phyloP scores from a whole-genome alignment of 345 rosid genomes.

The Atalantia buxifolia region DNA sequence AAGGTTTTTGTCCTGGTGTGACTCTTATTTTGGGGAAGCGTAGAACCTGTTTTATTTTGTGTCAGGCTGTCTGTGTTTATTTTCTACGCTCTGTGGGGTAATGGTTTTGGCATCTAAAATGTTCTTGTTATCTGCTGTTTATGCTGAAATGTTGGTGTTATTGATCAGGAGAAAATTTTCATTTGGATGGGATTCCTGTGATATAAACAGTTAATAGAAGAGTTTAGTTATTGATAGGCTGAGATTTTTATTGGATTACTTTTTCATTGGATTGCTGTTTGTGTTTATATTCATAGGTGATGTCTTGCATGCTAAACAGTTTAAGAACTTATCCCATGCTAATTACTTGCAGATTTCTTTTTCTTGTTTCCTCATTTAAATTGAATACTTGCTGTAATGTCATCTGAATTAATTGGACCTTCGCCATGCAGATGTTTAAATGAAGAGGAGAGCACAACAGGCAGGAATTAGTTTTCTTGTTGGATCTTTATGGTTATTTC shows the following conservation, averaged over 20 bases:
- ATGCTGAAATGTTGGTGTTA: not conserved
- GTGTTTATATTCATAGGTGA: not conserved
- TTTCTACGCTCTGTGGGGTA: not conserved
- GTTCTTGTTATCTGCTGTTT: not conserved
- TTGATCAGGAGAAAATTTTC: not conserved
- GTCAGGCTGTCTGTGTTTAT: not conserved
- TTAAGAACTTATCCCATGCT: not conserved
- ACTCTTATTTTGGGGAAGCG: not conserved
- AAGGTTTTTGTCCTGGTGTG: not conserved
- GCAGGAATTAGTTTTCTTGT: constrained; percentile 1
- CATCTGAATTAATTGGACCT: constrained; percentile 4
- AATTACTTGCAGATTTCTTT: not conserved
- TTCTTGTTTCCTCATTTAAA: not conserved
- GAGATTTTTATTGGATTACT: not conserved
- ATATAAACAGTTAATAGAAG: not conserved
- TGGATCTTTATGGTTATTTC: constrained; percentile 2
- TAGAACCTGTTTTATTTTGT: not conserved
- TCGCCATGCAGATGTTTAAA: constrained; percentile 41
- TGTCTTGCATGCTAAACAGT: not conserved
- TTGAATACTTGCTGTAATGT: not conserved
- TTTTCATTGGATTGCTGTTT: constrained; percentile 1
- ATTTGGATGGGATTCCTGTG: not conserved
- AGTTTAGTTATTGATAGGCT: not conserved
- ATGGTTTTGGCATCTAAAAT: not conserved
- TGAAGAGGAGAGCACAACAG: constrained; percentile 6